phyloP scores from a whole-genome alignment of 495 filamentous ascomycete species.

The Annulohypoxylon stygium region DNA sequence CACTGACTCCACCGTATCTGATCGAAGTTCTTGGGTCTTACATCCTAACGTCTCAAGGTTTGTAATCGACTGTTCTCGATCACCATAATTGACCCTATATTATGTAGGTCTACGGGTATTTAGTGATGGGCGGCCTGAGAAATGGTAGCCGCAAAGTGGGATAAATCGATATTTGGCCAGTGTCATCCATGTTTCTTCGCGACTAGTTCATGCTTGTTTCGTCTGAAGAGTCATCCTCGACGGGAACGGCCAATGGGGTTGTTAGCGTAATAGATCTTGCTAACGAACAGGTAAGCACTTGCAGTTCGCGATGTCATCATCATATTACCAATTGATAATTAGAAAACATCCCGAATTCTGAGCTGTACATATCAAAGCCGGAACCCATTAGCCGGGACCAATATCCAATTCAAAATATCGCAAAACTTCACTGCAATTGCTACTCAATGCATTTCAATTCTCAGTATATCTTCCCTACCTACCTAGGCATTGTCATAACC shows the following conservation, averaged over 20 bases:
- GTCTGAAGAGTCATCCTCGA: constrained; percentile 17
- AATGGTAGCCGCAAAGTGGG: neutral
- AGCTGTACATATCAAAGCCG: neutral
- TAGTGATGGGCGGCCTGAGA: neutral
- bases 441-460: neutral
- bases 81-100: neutral
- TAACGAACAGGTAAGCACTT: constrained; percentile 18
- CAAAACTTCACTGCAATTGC: neutral
- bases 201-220: constrained; percentile 6
- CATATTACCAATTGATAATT: constrained; percentile 11
- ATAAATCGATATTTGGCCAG: neutral
- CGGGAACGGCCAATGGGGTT: constrained; percentile 5
- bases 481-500: neutral
- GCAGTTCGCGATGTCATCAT: constrained; percentile 16
- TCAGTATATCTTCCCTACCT: neutral
- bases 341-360: neutral
- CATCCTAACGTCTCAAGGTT: constrained; percentile 9
- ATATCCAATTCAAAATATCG: neutral
- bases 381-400: neutral
- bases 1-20: constrained; percentile 34
- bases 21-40: constrained; percentile 26
- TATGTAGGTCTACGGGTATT: constrained; percentile 5
- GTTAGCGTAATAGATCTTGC: constrained; percentile 18
- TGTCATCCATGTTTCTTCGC: constrained; percentile 3
- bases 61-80: constrained; percentile 18